Evolutionary conservation across 257 asterid species (phyloP).

Genomic region (Capsicum chinense): DNA sequence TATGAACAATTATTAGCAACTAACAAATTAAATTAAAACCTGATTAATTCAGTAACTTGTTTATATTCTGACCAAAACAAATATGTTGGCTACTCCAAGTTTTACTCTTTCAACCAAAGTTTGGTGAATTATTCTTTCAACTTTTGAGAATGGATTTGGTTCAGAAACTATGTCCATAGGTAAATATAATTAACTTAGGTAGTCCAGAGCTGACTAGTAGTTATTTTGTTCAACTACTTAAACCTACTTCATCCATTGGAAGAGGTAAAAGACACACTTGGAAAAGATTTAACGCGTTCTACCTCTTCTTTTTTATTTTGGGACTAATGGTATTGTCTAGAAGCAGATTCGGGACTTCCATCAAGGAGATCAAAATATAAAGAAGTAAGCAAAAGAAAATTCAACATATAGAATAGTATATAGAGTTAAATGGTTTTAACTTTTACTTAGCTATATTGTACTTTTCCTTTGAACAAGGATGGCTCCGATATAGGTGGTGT

Average conservation of each 20-base stretch:
- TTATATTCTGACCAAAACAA: neutral
- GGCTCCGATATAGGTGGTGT: neutral
- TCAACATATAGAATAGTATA: neutral
- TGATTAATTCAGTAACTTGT: neutral
- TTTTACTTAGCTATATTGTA: neutral
- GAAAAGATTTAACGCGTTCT: neutral
- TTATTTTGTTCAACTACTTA: conserved; percentile 23
- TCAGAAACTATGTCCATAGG: neutral
- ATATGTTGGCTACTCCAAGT: neutral
- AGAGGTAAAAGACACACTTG: neutral
- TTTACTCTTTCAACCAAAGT: neutral
- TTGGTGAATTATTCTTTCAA: neutral
- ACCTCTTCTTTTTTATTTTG: neutral
- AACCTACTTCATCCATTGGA: conserved; percentile 19
- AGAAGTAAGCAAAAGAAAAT: neutral
- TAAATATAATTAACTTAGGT: neutral
- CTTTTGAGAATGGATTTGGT: neutral
- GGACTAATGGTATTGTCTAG: neutral
- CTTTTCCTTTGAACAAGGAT: neutral
- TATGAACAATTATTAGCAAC: neutral
- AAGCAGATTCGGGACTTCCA: accelerated
- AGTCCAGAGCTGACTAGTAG: neutral
- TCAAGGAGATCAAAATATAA: neutral
- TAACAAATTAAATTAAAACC: neutral
- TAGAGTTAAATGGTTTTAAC: neutral